Base-by-base conservation (phyloP, 352 stramenopile genomes). In the Ochromonadaceae sp. region DNA sequence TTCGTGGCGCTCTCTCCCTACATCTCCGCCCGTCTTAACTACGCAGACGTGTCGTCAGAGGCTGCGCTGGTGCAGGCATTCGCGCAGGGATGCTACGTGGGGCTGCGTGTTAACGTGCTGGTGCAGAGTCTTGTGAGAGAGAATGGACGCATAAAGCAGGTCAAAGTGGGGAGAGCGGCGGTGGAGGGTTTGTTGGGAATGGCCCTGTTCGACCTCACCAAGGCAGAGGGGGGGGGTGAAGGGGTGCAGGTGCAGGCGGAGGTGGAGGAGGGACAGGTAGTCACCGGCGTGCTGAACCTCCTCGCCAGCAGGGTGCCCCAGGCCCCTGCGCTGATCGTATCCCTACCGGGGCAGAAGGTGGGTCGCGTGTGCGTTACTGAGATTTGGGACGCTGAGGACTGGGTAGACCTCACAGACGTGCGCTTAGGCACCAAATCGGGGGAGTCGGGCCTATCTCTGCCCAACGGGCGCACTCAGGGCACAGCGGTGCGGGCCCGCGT, bases 331-430 rank as follows among this genome's bases (percentile, higher is more conserved):
- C 22, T 56, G n/a, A 7, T 34, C 9, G 22, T 56, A 2, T 15
- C 7, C n/a, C 47, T 56, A 25, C 9, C 47, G 3, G 22, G 5
- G 40, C 17, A 17, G 17, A 20, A 17, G 17, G 40, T 44, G 40
- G 70, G 70, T 0, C 30, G 70, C 41, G 46, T 74, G 31, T 75
- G 70, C 42, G 40, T 72, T 7, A 74, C 70, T 15, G 70, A 74
- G 43, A 15, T 75, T 32, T 35, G 44, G 25, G 68, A 74, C 20
- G 15, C 47, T 20, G 41, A 43, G 0, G 14, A n/a, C 2, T 74
- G 70, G 70, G 36, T 49, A 12, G 55, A 73, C n/a, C 20, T 7
- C 22, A 3, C 17, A 25, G 39, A 59, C 3, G 22, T 43, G 20
- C 7, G 47, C 36, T n/a, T 20, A 46, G 40, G n/a, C 20, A 46